Conservation (phyloP, 2,329 filamentous ascomycete genomes). For the Metarhizium guizhouense region DNA sequence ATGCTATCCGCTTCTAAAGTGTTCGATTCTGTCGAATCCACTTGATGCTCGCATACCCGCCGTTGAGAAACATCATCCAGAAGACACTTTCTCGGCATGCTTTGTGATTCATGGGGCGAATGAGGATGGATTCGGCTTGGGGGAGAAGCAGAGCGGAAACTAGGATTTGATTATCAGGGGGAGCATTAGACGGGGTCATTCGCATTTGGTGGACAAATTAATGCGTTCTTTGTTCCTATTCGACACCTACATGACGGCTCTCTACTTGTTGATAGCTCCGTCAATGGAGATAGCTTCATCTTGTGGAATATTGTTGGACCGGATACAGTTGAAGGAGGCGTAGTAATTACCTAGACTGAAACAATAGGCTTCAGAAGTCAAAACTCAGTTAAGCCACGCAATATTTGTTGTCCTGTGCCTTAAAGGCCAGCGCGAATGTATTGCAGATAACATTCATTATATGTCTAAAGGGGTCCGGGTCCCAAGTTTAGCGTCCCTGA, state of each 20-base stretch:
- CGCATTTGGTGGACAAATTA: neutral
- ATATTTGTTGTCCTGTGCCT: neutral
- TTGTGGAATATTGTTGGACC: neutral
- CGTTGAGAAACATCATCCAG: no score
- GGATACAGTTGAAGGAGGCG: neutral
- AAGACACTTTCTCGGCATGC: neutral
- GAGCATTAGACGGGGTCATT: neutral
- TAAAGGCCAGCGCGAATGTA: neutral
- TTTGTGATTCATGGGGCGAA: neutral
- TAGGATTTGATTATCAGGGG: neutral
- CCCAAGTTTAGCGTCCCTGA: neutral
- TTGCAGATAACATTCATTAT: neutral
- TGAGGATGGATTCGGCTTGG: neutral
- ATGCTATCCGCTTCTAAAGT: neutral
- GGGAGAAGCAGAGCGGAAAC: neutral
- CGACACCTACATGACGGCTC: neutral
- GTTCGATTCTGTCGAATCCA: neutral
- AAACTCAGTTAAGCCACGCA: neutral
- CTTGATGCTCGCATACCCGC: neutral
- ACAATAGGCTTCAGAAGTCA: neutral
- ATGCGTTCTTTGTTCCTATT: neutral
- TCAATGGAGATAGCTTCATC: neutral
- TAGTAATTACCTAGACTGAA: neutral
- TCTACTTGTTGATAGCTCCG: neutral
- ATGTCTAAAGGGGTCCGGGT: neutral